Evolutionary conservation across 371 early-diverging fungal species (phyloP).

Genomic region (Actinomucor elegans): DNA sequence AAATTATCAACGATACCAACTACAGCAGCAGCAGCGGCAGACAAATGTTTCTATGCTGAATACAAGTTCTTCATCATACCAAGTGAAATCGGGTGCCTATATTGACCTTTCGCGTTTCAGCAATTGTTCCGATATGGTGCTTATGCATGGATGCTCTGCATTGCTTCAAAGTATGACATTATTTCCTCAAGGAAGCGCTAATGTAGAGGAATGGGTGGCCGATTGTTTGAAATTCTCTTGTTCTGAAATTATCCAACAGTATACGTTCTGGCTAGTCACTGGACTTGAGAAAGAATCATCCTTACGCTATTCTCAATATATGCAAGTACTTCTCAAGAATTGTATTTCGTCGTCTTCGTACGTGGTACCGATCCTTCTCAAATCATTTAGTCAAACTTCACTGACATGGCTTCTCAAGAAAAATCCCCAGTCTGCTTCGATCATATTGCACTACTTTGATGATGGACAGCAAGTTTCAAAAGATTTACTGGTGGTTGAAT

Average conservation of each 20-base stretch:
- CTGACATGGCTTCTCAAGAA: slow-evolving; percentile 18
- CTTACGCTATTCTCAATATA: not conserved
- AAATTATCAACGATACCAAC: slow-evolving; percentile 7
- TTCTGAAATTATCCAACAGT: slow-evolving; percentile 19
- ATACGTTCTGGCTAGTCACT: slow-evolving; percentile 26
- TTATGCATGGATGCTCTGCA: slow-evolving; percentile 22
- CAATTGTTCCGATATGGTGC: slow-evolving; percentile 1
- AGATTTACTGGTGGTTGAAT: slow-evolving; percentile 12
- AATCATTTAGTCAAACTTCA: not conserved
- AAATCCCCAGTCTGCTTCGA: not conserved
- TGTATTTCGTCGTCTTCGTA: slow-evolving; percentile 5
- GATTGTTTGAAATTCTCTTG: slow-evolving; percentile 24
- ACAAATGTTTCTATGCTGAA: not conserved
- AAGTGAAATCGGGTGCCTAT: slow-evolving; percentile 31
- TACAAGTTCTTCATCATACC: slow-evolving; percentile 12
- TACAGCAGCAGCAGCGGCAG: slow-evolving; percentile 2
- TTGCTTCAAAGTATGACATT: slow-evolving; percentile 23
- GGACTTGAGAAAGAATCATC: slow-evolving; percentile 11
- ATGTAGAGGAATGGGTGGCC: slow-evolving; percentile 13
- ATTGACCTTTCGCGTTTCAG: slow-evolving; percentile 25
- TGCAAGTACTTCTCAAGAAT: not conserved
- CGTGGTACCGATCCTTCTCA: slow-evolving; percentile 26
- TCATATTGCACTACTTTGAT: slow-evolving; percentile 30
- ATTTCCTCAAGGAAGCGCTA: not conserved
- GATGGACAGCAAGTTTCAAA: slow-evolving; percentile 29